Evolutionary conservation across 2,329 filamentous ascomycete genomes (phyloP).

Genomic region (Fusarium papillatum): DNA sequence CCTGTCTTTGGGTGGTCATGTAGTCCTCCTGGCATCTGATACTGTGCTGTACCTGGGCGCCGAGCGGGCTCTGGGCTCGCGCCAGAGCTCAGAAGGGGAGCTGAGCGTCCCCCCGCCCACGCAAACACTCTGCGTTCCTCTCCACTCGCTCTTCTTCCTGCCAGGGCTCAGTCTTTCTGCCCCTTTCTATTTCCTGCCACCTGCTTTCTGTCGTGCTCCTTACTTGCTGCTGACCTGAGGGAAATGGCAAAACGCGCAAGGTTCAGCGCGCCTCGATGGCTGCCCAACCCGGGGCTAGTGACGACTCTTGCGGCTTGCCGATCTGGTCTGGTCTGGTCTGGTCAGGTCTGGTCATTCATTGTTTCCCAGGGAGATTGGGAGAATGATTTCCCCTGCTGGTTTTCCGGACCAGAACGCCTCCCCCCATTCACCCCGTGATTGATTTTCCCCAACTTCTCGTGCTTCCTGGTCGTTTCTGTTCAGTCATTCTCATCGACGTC

Average conservation of each 20-base stretch:
- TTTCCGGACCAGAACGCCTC: slow-evolving; percentile 10
- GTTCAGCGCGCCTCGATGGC: slow-evolving; percentile 25
- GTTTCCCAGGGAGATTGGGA: slow-evolving; percentile 18
- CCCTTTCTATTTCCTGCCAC: slow-evolving; percentile 35
- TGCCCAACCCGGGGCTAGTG: slow-evolving; percentile 38
- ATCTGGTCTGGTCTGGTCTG: slow-evolving; percentile 16
- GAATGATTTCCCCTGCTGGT: slow-evolving; percentile 16
- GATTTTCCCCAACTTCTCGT: slow-evolving; percentile 8
- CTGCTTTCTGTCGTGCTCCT: slow-evolving; percentile 27
- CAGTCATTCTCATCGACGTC: not conserved
- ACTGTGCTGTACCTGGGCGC: slow-evolving; percentile 53
- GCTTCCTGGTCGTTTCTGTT: not conserved
- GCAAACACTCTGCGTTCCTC: slow-evolving; percentile 41
- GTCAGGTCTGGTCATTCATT: not conserved
- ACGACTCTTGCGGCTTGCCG: slow-evolving; percentile 32
- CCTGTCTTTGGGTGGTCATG: slow-evolving; percentile 50
- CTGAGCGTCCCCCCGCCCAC: slow-evolving; percentile 47
- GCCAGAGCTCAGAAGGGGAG: slow-evolving; percentile 45
- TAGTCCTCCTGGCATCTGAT: slow-evolving; percentile 50
- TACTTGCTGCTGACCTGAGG: slow-evolving; percentile 20
- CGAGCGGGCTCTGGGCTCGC: slow-evolving; percentile 30
- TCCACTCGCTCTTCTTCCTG: slow-evolving; percentile 46
- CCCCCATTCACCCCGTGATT: slow-evolving; percentile 15
- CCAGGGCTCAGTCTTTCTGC: slow-evolving; percentile 7
- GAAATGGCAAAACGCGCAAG: slow-evolving; percentile 21